Percentiles rank a stretch among this genome's conserved stretches.
Conservation (phyloP, 2,329 filamentous ascomycete genomes). For the Pseudocercospora eumusae region DNA sequence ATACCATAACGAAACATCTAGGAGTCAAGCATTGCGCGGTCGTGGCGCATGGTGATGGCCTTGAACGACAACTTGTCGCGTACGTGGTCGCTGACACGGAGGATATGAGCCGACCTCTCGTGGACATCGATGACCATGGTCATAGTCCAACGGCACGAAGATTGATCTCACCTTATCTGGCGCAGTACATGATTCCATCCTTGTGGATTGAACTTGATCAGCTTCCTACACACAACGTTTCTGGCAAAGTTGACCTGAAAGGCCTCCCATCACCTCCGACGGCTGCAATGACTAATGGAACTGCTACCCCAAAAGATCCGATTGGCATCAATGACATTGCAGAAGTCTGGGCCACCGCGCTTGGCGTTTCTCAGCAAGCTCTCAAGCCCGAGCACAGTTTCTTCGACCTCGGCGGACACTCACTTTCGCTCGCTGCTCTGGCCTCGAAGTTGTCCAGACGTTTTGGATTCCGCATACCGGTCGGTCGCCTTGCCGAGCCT, state of each 20-base stretch:
- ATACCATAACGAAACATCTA: slow-evolving; percentile 67
- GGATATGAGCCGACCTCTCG: slow-evolving; percentile 56
- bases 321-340: slow-evolving; percentile 68
- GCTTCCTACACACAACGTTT: slow-evolving; percentile 74
- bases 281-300: slow-evolving; percentile 41
- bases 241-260: slow-evolving; percentile 75
- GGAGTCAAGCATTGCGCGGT: slow-evolving; percentile 73
- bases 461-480: slow-evolving; percentile 72
- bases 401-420: slow-evolving; percentile 80
- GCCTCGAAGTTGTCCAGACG: slow-evolving; percentile 68
- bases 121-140: slow-evolving; percentile 69
- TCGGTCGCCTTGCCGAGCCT: slow-evolving; percentile 69
- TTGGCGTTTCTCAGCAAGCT: slow-evolving; percentile 63
- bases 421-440: slow-evolving; percentile 73
- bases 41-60: slow-evolving; percentile 70
- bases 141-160: slow-evolving; percentile 70
- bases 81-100: slow-evolving; percentile 72
- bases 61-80: slow-evolving; percentile 73
- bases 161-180: slow-evolving; percentile 65
- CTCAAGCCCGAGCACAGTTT: slow-evolving; percentile 73
- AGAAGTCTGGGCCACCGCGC: slow-evolving; percentile 69
- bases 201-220: slow-evolving; percentile 73
- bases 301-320: slow-evolving; percentile 49
- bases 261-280: slow-evolving; percentile 65
- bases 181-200: slow-evolving; percentile 80